Base-by-base conservation (phyloP, 1,284 basidiomycete genomes). In the Ustilago trichophora region DNA sequence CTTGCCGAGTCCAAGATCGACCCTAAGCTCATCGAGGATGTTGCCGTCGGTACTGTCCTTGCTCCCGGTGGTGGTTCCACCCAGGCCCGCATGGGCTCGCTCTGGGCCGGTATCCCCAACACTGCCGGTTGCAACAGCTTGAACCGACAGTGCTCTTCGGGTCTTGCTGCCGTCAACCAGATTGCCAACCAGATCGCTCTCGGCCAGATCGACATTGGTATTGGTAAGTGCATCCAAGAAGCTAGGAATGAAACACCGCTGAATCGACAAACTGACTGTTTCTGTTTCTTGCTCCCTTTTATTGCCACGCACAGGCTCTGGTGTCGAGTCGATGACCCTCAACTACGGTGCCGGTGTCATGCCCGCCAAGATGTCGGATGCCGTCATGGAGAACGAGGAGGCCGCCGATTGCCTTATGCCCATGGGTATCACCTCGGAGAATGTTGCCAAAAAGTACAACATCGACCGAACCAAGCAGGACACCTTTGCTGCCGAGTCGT, bases 381-480 rank as follows among this genome's bases (percentile, higher is more conserved):
- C 86, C 36, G 87, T 98, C 44, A 86, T 94, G 71, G 83, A 87
- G 63, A 88, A 87, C 83, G 85, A 89, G 73, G 90, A 93, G 78
- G 88, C 96, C 2, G 87, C 89, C 59, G 93, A 98, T 85, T 97
- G 94, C 83, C 85, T 95, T 18, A 86, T 95, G 67, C 95, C 95
- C 51, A 97, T 97, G 93, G 93, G 94, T 68, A 90, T 93, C 84
- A 95, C 93, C 44, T 96, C 92, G 21, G 95, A 98, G 85, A 98
- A 98, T 56, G 94, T 98, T 65, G 92, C 93, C 18, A 83, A 85
- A 37, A 86, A 92, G 65, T 93, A 86, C 83, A 84, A 85, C 69
- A 87, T 97, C 78, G 83, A 89, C 36, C 90, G 93, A 52, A 84
- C 85, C 38, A 83, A 83, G 40, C 93, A 95, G 83, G 93, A 96